phyloP scores from a whole-genome alignment of 495 filamentous ascomycete genomes.

The Penicillium cosmopolitanum region DNA sequence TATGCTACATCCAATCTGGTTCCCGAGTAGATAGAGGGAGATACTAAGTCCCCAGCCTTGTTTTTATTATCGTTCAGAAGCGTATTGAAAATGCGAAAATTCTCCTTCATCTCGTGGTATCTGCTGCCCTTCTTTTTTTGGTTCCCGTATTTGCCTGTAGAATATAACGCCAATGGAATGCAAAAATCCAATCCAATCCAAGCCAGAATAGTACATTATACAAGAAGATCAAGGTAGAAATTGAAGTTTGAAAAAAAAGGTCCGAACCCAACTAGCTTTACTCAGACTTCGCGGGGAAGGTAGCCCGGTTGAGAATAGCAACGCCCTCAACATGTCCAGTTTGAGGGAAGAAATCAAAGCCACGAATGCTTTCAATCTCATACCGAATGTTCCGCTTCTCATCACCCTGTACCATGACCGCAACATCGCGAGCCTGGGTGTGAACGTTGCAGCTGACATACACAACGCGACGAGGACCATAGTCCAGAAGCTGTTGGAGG shows the following conservation, averaged over 20 bases:
- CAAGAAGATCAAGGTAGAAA: not conserved
- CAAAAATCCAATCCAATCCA: not conserved
- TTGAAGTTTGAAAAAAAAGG: conserved; percentile 3
- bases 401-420: conserved; percentile 72
- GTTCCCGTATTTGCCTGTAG: not conserved
- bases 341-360: conserved; percentile 98
- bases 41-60: conserved; percentile 5
- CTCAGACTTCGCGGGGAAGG: conserved; percentile 22
- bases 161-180: conserved; percentile 1
- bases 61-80: conserved; percentile 23
- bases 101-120: not conserved
- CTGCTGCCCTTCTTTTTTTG: not conserved
- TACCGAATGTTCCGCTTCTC: conserved; percentile 61
- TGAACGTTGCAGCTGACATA: conserved; percentile 99
- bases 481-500: conserved; percentile 75
- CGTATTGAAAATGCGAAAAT: conserved; percentile 20
- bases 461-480: conserved; percentile 74
- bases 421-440: conserved; percentile 92
- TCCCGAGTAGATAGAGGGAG: conserved; percentile 27
- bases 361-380: conserved; percentile 86
- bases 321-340: conserved; percentile 96
- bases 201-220: not conserved
- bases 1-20: conserved; percentile 18
- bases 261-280: not conserved
- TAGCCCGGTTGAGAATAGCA: conserved; percentile 65